Evolutionary conservation across 2,329 filamentous ascomycete genomes (phyloP).

Genomic region (Onygenales sp.): DNA sequence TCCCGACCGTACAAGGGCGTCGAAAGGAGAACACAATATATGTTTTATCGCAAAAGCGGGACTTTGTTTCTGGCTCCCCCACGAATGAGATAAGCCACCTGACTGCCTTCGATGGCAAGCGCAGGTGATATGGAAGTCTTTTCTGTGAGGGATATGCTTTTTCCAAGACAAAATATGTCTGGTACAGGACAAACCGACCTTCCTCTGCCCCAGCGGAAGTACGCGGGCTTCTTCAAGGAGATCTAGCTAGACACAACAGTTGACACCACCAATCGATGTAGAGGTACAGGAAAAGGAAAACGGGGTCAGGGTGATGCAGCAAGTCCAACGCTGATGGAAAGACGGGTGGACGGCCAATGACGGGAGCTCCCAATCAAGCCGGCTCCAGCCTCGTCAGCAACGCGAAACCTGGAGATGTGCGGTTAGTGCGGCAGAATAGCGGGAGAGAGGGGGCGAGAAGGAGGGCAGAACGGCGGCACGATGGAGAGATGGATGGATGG

Average conservation of each 20-base stretch:
- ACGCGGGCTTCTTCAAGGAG: background rate
- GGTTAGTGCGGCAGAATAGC: background rate
- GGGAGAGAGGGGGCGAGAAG: background rate
- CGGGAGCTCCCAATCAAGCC: background rate
- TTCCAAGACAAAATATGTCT: slow-evolving; percentile 8
- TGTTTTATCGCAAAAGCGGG: slow-evolving; percentile 8
- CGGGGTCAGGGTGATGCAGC: background rate
- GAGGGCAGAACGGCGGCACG: background rate
- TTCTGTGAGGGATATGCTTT: background rate
- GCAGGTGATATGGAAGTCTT: slow-evolving; percentile 11
- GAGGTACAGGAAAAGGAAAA: slow-evolving; percentile 3
- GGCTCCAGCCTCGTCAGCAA: slow-evolving; percentile 2
- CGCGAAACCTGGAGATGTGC: background rate
- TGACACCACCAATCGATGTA: background rate
- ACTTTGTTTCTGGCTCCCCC: slow-evolving; percentile 3
- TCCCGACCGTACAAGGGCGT: slow-evolving; percentile 8
- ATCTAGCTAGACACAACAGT: slow-evolving; percentile 3
- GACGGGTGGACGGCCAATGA: background rate
- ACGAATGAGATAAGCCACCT: slow-evolving; percentile 11
- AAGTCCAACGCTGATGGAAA: background rate
- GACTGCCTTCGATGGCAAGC: slow-evolving; percentile 20
- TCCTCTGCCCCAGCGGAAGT: background rate
- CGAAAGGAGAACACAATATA: slow-evolving; percentile 6
- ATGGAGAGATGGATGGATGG: background rate
- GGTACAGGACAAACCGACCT: slow-evolving; percentile 4